Conservation (phyloP, 768 basidiomycete species). For the Clitopilus hobsonii region DNA sequence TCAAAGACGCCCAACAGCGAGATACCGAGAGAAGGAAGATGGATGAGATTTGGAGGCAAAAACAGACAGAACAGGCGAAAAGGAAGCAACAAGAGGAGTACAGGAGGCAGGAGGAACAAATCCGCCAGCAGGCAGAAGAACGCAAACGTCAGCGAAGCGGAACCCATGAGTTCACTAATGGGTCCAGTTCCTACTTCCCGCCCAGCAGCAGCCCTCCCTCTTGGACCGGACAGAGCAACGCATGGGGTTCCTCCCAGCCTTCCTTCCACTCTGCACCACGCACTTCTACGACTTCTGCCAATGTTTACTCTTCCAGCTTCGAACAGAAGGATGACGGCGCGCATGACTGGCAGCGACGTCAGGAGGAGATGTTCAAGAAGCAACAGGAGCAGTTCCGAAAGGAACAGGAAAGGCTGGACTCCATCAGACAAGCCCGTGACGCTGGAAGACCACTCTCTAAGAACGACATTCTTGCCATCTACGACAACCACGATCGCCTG, state of each 20-base stretch:
- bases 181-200: background rate
- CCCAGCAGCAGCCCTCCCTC: background rate
- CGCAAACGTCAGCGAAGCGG: constrained; percentile 3
- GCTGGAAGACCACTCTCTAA: constrained; percentile 48
- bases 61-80: constrained; percentile 1
- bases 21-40: background rate
- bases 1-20: background rate
- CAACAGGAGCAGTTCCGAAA: constrained; percentile 68
- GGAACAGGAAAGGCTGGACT: constrained; percentile 62
- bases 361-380: constrained; percentile 56
- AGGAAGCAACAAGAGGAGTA: constrained; percentile 3
- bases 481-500: constrained; percentile 57
- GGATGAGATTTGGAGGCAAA: constrained; percentile 1
- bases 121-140: constrained; percentile 4
- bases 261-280: background rate
- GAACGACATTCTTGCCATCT: constrained; percentile 52
- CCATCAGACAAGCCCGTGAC: constrained; percentile 47
- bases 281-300: background rate
- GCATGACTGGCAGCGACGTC: constrained; percentile 58
- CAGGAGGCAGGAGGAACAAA: constrained; percentile 2
- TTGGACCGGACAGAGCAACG: background rate
- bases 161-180: background rate
- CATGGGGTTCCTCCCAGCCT: background rate
- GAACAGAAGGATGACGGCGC: constrained; percentile 23
- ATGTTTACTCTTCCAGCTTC: constrained; percentile 10